Evolutionary conservation across 2,329 filamentous ascomycete species (phyloP), one percentile per base, ranked within the genome.

Genomic region (Fusarium sp.): DNA sequence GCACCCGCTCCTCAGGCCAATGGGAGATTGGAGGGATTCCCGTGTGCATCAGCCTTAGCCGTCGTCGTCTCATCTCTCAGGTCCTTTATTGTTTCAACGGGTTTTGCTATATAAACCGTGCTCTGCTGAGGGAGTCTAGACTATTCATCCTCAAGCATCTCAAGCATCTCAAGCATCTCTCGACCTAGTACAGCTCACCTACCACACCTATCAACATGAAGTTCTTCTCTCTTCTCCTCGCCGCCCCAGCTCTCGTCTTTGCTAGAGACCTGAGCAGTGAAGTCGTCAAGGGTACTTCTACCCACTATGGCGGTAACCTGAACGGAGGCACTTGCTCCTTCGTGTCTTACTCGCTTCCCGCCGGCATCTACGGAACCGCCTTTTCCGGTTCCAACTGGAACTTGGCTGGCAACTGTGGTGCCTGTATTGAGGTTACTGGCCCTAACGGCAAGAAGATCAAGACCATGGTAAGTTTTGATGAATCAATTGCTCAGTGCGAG

Each of bases 311-410:
- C 32, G 88, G 89, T 25, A 88, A 90, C 78, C 79, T 90, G 4
- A 81, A 82, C 17, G 90, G 90, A 43, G 91, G 91, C 64, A 86
- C 85, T 61, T 94, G 91, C 81, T 89, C 87, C 1, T 92, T 93
- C 84, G 85, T 85, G 6, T 87, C 85, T 58, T 92, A 92, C 82
- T 90, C 86, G 2, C 83, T 93, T 30, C 90, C 91, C 9, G 83
- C 86, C 7, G 84, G 85, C 10, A 80, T 93, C 69, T 90, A 84
- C 76, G 91, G 92, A 56, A 91, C 90, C 6, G 91, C 92, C 4
- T 86, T 91, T 58, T 90, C 90, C 1, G 86, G 86, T 50, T 82
- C 85, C 3, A 87, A 86, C 75, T 93, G 91, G 91, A 79, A 86
- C 65, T 82, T 78, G 60, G 86, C 88, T 2, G 85, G 82, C 37